A percentile compares a stretch with the other conserved stretches of the same genome.
Evolutionary conservation across 345 rosid genomes (phyloP).

Genomic region (Trapa bicornis): DNA sequence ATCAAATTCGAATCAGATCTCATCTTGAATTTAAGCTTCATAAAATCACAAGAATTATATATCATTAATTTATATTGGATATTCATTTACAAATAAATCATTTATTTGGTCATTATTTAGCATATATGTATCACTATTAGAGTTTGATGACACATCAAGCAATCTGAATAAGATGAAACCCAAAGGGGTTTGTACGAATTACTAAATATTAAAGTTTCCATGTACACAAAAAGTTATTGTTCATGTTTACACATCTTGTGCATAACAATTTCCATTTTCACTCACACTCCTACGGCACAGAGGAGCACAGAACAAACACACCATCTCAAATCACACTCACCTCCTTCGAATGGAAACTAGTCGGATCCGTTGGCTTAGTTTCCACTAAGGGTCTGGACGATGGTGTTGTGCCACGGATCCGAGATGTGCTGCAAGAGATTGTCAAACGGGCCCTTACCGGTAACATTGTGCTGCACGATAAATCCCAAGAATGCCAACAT

Average conservation of each 20-base stretch:
- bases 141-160: too few species aligned
- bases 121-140: too few species aligned
- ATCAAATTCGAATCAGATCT: too few species aligned
- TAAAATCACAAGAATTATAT: too few species aligned
- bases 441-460: constrained; percentile 90
- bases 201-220: neutral
- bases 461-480: constrained; percentile 80
- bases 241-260: constrained; percentile 8
- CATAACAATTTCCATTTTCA: neutral
- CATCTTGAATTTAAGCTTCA: too few species aligned
- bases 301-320: neutral
- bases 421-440: constrained; percentile 88
- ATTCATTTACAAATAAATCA: too few species aligned
- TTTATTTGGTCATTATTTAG: too few species aligned
- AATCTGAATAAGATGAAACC: too few species aligned
- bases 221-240: constrained; percentile 6
- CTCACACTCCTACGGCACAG: neutral
- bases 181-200: neutral
- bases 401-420: constrained; percentile 99
- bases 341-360: neutral
- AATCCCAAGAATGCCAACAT: constrained; percentile 95
- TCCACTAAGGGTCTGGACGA: constrained; percentile 55
- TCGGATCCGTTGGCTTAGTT: constrained; percentile 4
- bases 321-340: too few species aligned
- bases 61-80: too few species aligned